phyloP scores from a whole-genome alignment of 2,329 filamentous ascomycete species.

The Mariannaea sp. region DNA sequence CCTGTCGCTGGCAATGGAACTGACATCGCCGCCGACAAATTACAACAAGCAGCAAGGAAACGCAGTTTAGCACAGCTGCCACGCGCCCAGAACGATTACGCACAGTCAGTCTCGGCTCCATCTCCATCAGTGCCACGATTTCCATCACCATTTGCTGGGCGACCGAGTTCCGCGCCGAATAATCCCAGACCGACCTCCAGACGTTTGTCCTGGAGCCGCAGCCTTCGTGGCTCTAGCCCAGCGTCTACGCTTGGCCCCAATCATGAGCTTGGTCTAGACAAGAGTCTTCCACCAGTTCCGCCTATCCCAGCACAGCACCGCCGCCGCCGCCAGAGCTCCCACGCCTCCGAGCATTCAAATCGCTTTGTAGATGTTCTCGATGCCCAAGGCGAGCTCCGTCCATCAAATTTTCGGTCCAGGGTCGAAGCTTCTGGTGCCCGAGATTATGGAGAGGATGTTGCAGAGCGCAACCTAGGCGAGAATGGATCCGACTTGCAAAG shows the following conservation, averaged over 20 bases:
- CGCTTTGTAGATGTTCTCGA: conserved; percentile 59
- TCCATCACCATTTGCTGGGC: conserved; percentile 13
- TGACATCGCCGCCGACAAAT: conserved; percentile 33
- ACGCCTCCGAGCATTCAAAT: conserved; percentile 25
- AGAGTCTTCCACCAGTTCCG: conserved; percentile 31
- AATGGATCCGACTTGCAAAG: conserved; percentile 44
- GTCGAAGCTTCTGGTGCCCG: conserved; percentile 55
- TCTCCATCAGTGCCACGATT: conserved; percentile 28
- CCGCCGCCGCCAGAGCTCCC: conserved; percentile 25
- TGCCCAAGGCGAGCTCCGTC: conserved; percentile 58
- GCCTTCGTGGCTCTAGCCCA: conserved; percentile 28
- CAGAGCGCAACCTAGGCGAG: conserved; percentile 60
- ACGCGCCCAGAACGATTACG: conserved; percentile 7
- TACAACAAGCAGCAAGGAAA: conserved; percentile 36
- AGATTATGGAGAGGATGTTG: conserved; percentile 68
- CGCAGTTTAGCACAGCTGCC: conserved; percentile 33
- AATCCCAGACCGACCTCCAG: conserved; percentile 12
- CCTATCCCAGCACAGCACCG: conserved; percentile 30
- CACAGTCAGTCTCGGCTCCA: conserved; percentile 16
- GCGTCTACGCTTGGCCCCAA: conserved; percentile 24
- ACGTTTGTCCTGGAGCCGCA: conserved; percentile 27
- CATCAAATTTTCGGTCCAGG: conserved; percentile 54
- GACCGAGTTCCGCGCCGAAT: conserved; percentile 32
- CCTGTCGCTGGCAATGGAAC: conserved; percentile 36
- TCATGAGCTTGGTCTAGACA: conserved; percentile 15